Evolutionary conservation across 1,139 yeast species (phyloP).

Genomic region (Magnusiomyces tetraspermus): DNA sequence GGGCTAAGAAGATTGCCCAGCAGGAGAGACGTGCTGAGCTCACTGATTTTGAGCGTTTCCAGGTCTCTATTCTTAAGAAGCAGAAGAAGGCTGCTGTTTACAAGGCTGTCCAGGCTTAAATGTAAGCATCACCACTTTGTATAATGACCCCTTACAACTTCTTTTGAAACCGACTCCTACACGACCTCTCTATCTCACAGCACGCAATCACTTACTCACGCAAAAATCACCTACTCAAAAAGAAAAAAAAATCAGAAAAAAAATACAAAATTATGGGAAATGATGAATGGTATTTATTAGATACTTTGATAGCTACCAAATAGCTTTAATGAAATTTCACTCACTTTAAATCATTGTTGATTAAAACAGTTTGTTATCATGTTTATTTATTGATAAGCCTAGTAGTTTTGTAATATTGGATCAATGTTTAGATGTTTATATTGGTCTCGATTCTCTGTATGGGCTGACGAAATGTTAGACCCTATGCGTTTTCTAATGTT

Average conservation of each 20-base stretch:
- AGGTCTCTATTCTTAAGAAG: slow-evolving; percentile 93
- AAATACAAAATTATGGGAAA: not conserved
- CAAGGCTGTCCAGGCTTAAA: slow-evolving; percentile 82
- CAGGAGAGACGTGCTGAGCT: slow-evolving; percentile 87
- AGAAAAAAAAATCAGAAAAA: too few relatives aligned
- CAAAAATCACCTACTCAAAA: too few relatives aligned
- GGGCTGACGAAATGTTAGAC: too few relatives aligned
- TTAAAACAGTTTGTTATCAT: not conserved
- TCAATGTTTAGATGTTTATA: too few relatives aligned
- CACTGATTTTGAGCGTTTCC: slow-evolving; percentile 99
- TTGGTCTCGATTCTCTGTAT: too few relatives aligned
- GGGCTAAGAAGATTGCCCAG: slow-evolving; percentile 98
- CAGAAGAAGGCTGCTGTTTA: slow-evolving; percentile 92
- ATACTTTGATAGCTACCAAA: not conserved
- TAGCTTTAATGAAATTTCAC: not conserved
- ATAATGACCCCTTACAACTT: slow-evolving; percentile 3
- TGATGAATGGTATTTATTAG: not conserved
- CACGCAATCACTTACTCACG: not conserved
- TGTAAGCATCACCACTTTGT: slow-evolving; percentile 8
- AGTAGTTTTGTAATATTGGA: too few relatives aligned
- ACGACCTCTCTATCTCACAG: not conserved
- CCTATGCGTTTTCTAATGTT: too few relatives aligned
- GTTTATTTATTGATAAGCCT: not conserved
- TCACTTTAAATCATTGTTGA: not conserved
- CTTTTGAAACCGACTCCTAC: not conserved